Percentiles rank a stretch among this genome's conserved stretches.
Conservation (phyloP, 805 yeast genomes). For the Priceomyces carsonii region DNA sequence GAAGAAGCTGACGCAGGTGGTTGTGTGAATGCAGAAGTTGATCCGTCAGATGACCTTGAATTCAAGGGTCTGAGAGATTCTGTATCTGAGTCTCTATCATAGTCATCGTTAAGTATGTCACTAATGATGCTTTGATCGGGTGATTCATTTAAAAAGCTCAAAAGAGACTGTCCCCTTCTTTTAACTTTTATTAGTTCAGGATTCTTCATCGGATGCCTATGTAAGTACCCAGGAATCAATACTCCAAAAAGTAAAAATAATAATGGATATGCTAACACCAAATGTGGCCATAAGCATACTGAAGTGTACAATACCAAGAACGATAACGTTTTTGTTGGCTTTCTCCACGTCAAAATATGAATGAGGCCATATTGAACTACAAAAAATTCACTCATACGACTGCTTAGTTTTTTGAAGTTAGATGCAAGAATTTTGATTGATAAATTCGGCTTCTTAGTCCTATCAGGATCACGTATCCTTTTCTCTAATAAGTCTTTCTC, state of each 20-base stretch:
- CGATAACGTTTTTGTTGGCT: slow-evolving; percentile 68
- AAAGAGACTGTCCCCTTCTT: slow-evolving; percentile 54
- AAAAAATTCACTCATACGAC: slow-evolving; percentile 57
- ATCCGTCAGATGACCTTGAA: slow-evolving; percentile 8
- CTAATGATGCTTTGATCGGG: slow-evolving; percentile 33
- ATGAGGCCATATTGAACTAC: slow-evolving; percentile 61
- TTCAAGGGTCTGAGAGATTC: slow-evolving; percentile 7
- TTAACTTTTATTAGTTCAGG: slow-evolving; percentile 46
- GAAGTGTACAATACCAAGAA: slow-evolving; percentile 60
- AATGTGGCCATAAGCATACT: slow-evolving; percentile 69
- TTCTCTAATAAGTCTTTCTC: slow-evolving; percentile 45
- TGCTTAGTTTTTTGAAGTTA: slow-evolving; percentile 59
- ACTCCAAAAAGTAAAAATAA: slow-evolving; percentile 54
- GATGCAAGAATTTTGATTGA: slow-evolving; percentile 57
- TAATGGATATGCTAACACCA: slow-evolving; percentile 64
- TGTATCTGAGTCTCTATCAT: slow-evolving; percentile 12
- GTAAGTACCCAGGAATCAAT: slow-evolving; percentile 68
- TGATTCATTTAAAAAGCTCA: slow-evolving; percentile 39
- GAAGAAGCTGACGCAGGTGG: slow-evolving; percentile 6
- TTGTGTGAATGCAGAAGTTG: neutral
- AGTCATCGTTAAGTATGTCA: slow-evolving; percentile 28
- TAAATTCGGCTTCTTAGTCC: slow-evolving; percentile 49
- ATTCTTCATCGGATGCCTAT: slow-evolving; percentile 62
- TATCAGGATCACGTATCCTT: slow-evolving; percentile 45
- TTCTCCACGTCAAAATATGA: slow-evolving; percentile 70